phyloP scores from a whole-genome alignment of 2,329 filamentous ascomycete genomes.

The Alternaria metachromatica region DNA sequence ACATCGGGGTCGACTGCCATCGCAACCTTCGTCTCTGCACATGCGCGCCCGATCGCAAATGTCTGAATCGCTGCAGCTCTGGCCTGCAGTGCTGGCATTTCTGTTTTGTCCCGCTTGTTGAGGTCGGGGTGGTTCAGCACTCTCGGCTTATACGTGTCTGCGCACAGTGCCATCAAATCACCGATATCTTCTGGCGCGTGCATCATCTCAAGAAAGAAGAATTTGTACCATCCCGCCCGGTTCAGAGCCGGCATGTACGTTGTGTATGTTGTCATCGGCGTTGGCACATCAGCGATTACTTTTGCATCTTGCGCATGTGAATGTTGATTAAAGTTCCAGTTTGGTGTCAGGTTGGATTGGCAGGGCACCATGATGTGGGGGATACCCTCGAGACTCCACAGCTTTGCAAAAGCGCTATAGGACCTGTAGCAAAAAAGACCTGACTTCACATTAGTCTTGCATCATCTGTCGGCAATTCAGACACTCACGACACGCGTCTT shows the following conservation, averaged over 20 bases:
- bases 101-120: slow-evolving; percentile 35
- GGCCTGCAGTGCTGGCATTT: slow-evolving; percentile 29
- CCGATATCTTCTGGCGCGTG: slow-evolving; percentile 36
- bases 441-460: slow-evolving; percentile 10
- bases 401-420: slow-evolving; percentile 38
- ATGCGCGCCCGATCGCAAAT: slow-evolving; percentile 36
- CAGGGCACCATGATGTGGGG: slow-evolving; percentile 46
- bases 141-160: slow-evolving; percentile 41
- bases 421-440: slow-evolving; percentile 38
- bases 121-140: slow-evolving; percentile 42
- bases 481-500: slow-evolving; percentile 38
- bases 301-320: slow-evolving; percentile 32
- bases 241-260: slow-evolving; percentile 46
- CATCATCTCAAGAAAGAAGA: slow-evolving; percentile 41
- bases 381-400: slow-evolving; percentile 44
- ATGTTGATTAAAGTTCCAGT: slow-evolving; percentile 39
- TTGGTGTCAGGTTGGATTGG: slow-evolving; percentile 33
- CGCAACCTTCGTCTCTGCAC: slow-evolving; percentile 34
- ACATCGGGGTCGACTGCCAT: slow-evolving; percentile 29
- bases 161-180: slow-evolving; percentile 37
- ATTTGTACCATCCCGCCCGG: slow-evolving; percentile 47
- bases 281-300: slow-evolving; percentile 18
- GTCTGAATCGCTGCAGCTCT: slow-evolving; percentile 33
- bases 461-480: not conserved
- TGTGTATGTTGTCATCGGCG: slow-evolving; percentile 17